phyloP scores from a whole-genome alignment of 2,329 filamentous ascomycete species.

The Aspergillus sp. region DNA sequence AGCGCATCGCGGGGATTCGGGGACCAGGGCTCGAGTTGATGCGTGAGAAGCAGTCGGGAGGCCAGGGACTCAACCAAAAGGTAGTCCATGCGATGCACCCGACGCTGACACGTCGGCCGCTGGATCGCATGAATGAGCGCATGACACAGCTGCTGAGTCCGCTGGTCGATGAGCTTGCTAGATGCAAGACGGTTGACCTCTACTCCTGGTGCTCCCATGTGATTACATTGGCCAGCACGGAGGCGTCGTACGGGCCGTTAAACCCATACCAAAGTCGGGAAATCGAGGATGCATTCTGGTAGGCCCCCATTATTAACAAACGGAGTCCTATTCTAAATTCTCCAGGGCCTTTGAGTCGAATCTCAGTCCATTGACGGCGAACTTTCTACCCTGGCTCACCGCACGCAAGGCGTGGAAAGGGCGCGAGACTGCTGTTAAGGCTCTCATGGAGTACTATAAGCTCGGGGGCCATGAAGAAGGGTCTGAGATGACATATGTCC shows the following conservation, averaged over 20 bases:
- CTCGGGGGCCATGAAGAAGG: conserved; percentile 36
- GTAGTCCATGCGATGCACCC: conserved; percentile 25
- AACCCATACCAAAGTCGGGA: conserved; percentile 25
- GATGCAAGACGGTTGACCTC: conserved; percentile 17
- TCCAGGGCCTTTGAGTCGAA: conserved; percentile 40
- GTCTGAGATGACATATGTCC: conserved; percentile 19
- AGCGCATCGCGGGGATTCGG: conserved; percentile 18
- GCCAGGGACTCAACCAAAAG: conserved; percentile 14
- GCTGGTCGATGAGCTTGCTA: conserved; percentile 17
- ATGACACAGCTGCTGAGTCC: conserved; percentile 18
- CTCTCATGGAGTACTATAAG: conserved; percentile 41
- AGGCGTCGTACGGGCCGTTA: conserved; percentile 25
- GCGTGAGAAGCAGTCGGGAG: conserved; percentile 17
- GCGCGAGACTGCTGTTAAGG: conserved; percentile 33
- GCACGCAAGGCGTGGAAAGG: conserved; percentile 38
- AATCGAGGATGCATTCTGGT: conserved; percentile 10
- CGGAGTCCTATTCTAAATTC: neutral
- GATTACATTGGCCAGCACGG: conserved; percentile 26
- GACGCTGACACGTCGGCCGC: conserved; percentile 16
- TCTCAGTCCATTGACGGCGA: conserved; percentile 27
- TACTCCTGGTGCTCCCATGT: conserved; percentile 24
- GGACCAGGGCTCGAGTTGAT: conserved; percentile 18
- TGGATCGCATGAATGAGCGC: conserved; percentile 25
- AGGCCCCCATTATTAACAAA: neutral
- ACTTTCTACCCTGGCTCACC: conserved; percentile 34